Evolutionary conservation across 352 stramenopile species (phyloP).

Genomic region (Elongisporangium prolatum): DNA sequence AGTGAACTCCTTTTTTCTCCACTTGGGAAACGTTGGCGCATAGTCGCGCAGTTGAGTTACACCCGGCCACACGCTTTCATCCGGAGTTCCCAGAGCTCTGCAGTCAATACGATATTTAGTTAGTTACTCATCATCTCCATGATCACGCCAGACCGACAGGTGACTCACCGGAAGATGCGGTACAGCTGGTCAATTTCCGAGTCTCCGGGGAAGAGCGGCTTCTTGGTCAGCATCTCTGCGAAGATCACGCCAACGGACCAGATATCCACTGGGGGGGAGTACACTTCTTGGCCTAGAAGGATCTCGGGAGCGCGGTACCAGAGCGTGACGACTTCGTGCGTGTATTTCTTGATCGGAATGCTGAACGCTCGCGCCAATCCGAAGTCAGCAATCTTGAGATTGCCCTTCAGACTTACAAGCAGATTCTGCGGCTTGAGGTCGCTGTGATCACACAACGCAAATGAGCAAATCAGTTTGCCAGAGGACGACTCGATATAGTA

Average conservation of each 20-base stretch:
- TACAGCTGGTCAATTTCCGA: slow-evolving; percentile 89
- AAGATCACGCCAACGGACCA: slow-evolving; percentile 88
- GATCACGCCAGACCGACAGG: no score
- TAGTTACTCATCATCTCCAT: no score
- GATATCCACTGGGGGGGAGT: slow-evolving; percentile 83
- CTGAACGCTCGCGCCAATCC: slow-evolving; percentile 96
- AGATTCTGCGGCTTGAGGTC: slow-evolving; percentile 99
- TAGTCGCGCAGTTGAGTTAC: slow-evolving; percentile 97
- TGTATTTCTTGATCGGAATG: slow-evolving; percentile 96
- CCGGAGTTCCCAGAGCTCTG: slow-evolving; percentile 93
- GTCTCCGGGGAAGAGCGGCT: slow-evolving; percentile 76
- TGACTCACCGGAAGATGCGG: slow-evolving; percentile 69
- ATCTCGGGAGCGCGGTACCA: slow-evolving; percentile 99
- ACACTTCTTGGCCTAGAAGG: slow-evolving; percentile 91
- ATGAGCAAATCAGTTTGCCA: slow-evolving; percentile 2
- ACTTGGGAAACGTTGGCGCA: slow-evolving; percentile 93
- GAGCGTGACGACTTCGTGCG: slow-evolving; percentile 98
- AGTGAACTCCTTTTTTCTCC: slow-evolving; percentile 85
- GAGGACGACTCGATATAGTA: slow-evolving; percentile 16
- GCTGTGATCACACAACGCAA: slow-evolving; percentile 20
- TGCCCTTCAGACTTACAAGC: slow-evolving; percentile 91
- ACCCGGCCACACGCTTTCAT: slow-evolving; percentile 94
- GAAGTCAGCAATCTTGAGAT: slow-evolving; percentile 99
- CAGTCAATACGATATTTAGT: neutral
- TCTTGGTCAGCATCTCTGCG: slow-evolving; percentile 80